Evolutionary conservation across 2,329 filamentous ascomycete genomes (phyloP), one percentile per base, ranked within the genome.

Genomic region (Phyllosticta capitalensis): DNA sequence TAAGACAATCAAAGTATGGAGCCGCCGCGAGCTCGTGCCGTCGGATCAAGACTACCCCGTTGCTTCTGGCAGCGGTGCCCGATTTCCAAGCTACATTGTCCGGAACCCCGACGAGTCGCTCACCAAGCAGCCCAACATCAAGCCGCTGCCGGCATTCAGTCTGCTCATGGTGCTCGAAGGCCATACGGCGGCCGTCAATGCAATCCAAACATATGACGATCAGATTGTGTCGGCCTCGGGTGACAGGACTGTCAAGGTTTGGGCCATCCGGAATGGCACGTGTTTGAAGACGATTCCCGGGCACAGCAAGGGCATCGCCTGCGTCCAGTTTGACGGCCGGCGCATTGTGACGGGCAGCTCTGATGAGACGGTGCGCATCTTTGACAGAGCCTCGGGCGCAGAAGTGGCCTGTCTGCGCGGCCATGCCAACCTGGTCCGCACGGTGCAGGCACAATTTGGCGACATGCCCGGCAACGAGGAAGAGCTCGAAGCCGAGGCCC

Each of bases 1-100:
- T 73, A 95, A 92, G 72, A 88, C 88, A 0, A 96, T 99, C 78
- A 96, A 96, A 73, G 86, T 99, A 19, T 99, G 95, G 83, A 97
- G 92, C 71, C 85, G 94, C 5, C 81, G 78, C 19, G 68, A 72
- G 57, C 68, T 79, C 52, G 62, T 69, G 55, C 69, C 72, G 1
- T 74, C 73, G 9, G 72, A 74, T 52, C 67, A 72, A 5, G 68
- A 71, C 3, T 75, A 75, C 61, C 73, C 72, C 19, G 60, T 52
- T 21, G 52, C 56, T 45, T 67, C 65, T 60, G 72, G 63, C 57
- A 80, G 67, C 62, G 72, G 71, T 4, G 76, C 77, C 19, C 74
- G 68, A 9, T 81, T 79, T 63, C 79, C 81, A 1, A 72, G 75
- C 2, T 81, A 83, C 64, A 82, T 84, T 38, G 71, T 84, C 61